Evolutionary conservation across 192 early-diverging fungal genomes (phyloP).

Genomic region (Backusella sp.): DNA sequence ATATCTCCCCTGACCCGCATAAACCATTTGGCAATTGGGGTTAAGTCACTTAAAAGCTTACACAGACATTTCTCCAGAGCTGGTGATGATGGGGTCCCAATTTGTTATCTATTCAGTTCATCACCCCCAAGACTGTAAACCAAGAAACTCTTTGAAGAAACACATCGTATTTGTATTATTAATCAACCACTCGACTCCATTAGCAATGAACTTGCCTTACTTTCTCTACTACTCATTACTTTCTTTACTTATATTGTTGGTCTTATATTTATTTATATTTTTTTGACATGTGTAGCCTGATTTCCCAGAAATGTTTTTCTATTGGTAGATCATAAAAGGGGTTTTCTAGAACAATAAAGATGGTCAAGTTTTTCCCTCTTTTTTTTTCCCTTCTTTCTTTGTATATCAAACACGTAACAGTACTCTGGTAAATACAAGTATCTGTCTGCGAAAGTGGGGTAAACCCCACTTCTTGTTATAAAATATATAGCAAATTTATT

Average conservation of each 20-base stretch:
- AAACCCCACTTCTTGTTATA: slow-evolving; percentile 4
- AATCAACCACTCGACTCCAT: neutral
- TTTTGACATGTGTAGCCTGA: slow-evolving; percentile 4
- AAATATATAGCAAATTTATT: slow-evolving; percentile 5
- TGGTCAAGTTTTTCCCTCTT: neutral
- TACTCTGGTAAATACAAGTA: neutral
- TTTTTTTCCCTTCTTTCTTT: neutral
- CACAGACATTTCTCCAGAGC: neutral
- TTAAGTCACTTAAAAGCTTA: neutral
- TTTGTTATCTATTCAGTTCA: neutral
- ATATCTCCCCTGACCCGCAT: slow-evolving; percentile 3
- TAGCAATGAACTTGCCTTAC: neutral
- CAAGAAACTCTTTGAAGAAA: neutral
- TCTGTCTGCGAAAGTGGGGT: neutral
- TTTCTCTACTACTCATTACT: neutral
- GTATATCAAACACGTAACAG: neutral
- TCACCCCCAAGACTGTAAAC: neutral
- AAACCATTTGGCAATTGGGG: slow-evolving; percentile 14
- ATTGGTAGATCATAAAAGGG: neutral
- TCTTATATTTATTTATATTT: neutral
- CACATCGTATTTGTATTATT: neutral
- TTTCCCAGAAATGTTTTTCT: neutral
- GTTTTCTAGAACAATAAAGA: neutral
- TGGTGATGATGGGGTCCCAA: neutral
- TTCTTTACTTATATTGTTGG: neutral